Base-by-base conservation (phyloP, 805 yeast species). In the Candida vartiovaarae region DNA sequence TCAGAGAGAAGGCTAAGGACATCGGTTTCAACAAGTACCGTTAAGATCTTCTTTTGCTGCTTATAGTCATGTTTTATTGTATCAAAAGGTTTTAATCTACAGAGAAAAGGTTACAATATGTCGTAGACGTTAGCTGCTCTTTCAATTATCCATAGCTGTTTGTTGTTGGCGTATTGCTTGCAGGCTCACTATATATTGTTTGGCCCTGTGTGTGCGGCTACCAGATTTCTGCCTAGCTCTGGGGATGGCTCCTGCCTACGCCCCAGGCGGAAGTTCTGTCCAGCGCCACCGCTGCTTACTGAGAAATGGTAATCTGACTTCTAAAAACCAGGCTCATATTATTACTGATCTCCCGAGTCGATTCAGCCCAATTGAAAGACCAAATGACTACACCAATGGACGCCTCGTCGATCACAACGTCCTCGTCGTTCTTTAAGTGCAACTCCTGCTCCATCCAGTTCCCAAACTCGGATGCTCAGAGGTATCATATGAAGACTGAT, bases 21-120 rank as follows among this genome's bases (percentile, higher is more conserved):
- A 93, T 93, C 71, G 99, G 99, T 70, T 93, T 93, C 95, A 72
- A 80, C 93, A 93, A 93, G 81, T 85, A 76, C 90, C 91, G 96
- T 81, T 90, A 90, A 87, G 62, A 52, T 36, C 30, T 32, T 10
- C 32, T 39, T 32, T 33, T 42, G 48, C 48, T 51, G 46, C 48
- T 47, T 33, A 39, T 46, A 44, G 46, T 44, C 38, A 44, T 44
- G 52, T 50, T 46, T 42, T 46, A 40, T 43, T 51, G 54, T 53
- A 52, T 46, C 47, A 46, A 47, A 50, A 49, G 39, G 46, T 45
- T 29, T 37, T 37, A 37, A 37, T 37, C 40, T 29, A 37, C 45
- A 29, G 30, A 39, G 36, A 25, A 9, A 38, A 40, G 35, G 24
- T 36, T 40, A 34, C 20, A 33, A 33, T 24, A 5, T 20, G 20